phyloP scores from a whole-genome alignment of 2,329 filamentous ascomycete species.

The Pseudogymnoascus sp. region DNA sequence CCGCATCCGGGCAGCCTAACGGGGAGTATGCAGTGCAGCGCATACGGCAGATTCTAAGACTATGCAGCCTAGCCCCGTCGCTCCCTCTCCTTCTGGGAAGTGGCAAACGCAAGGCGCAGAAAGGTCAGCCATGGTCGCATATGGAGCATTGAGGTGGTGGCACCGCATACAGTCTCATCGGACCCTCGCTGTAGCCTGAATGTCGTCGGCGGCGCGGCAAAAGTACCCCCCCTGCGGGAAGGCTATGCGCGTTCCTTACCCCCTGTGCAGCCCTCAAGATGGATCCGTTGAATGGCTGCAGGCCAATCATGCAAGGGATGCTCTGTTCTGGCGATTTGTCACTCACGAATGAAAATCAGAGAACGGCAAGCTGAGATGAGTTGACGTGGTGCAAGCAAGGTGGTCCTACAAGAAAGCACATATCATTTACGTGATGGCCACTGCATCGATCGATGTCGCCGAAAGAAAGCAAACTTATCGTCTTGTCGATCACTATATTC shows the following conservation, averaged over 20 bases:
- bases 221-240: conserved; percentile 1
- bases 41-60: neutral
- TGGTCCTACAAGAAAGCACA: neutral
- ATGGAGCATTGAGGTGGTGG: neutral
- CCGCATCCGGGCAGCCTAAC: conserved; percentile 5
- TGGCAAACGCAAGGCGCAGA: neutral
- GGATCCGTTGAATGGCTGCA: neutral
- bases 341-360: neutral
- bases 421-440: neutral
- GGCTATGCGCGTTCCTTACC: neutral
- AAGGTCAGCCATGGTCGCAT: neutral
- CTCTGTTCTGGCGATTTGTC: neutral
- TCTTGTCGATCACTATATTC: neutral
- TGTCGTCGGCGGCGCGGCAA: conserved; percentile 6
- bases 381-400: neutral
- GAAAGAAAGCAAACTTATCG: neutral
- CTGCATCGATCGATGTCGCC: neutral
- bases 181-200: neutral
- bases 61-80: neutral
- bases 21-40: neutral
- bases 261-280: conserved; percentile 4
- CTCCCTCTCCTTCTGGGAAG: neutral
- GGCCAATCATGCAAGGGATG: neutral
- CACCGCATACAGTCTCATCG: neutral
- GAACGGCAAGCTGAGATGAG: neutral